A percentile compares a stretch with the other conserved stretches of the same genome.
phyloP scores from a whole-genome alignment of 2,329 filamentous ascomycete species.

The Plectosphaerella cucumerina region DNA sequence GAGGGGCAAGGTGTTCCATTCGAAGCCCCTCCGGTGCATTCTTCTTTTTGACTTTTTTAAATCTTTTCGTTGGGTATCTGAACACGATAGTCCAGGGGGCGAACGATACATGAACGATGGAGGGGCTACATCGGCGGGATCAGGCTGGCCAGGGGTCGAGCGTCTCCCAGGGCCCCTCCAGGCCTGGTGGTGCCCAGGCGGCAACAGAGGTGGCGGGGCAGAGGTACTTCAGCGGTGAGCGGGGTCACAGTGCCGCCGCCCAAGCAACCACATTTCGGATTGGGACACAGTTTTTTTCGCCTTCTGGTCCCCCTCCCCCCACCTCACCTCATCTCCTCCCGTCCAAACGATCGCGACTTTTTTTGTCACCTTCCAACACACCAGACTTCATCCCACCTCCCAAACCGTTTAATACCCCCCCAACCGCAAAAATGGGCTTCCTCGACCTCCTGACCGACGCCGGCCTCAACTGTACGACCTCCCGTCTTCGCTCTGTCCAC shows the following conservation, averaged over 20 bases:
- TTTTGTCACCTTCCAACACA: conserved; percentile 20
- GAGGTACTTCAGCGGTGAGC: background rate
- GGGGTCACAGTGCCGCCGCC: conserved; percentile 18
- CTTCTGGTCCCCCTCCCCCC: conserved; percentile 23
- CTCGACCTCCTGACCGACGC: conserved; percentile 62
- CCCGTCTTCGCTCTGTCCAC: background rate
- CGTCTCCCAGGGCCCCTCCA: too few relatives aligned
- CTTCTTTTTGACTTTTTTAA: too few relatives aligned
- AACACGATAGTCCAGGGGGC: too few relatives aligned
- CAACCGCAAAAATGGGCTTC: conserved; percentile 60
- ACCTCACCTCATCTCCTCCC: conserved; percentile 22
- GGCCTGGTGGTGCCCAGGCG: background rate
- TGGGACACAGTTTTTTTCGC: background rate
- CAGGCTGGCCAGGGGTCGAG: too few relatives aligned
- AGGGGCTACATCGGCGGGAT: too few relatives aligned
- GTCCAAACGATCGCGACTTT: conserved; percentile 8
- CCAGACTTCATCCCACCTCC: conserved; percentile 16
- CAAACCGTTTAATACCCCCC: conserved; percentile 8
- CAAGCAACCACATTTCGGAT: background rate
- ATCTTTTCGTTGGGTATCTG: too few relatives aligned
- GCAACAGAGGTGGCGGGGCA: background rate
- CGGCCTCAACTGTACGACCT: conserved; percentile 32
- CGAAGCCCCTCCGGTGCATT: too few relatives aligned
- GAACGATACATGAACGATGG: too few relatives aligned
- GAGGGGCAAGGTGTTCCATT: too few relatives aligned